phyloP scores from a whole-genome alignment of 768 basidiomycete species.

The Podaxis pistillaris region DNA sequence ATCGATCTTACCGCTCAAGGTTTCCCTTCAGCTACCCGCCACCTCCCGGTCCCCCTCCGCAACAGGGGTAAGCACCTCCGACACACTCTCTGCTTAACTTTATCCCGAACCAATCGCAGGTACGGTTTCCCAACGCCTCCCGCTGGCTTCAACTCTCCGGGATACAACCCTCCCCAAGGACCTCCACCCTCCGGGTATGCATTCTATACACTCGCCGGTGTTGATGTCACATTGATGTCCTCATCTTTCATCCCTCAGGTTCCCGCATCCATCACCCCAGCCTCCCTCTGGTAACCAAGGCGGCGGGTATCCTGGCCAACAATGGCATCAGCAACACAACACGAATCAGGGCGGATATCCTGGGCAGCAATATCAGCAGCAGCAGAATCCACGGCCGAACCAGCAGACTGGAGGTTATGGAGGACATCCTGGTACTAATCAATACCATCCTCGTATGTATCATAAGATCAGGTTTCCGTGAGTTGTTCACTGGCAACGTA shows the following conservation, averaged over 20 bases:
- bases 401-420: constrained; percentile 11
- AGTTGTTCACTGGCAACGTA: constrained; percentile 15
- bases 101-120: constrained; percentile 1
- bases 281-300: constrained; percentile 16
- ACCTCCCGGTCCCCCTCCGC: constrained; percentile 14
- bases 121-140: constrained; percentile 13
- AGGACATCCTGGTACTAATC: constrained; percentile 17
- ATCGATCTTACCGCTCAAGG: not conserved
- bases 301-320: constrained; percentile 17
- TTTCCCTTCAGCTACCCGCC: constrained; percentile 18
- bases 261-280: not conserved
- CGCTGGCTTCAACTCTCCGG: constrained; percentile 8
- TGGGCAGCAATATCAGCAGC: constrained; percentile 41
- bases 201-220: constrained; percentile 2
- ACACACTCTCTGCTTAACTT: not conserved
- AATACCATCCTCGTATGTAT: constrained; percentile 22
- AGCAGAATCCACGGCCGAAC: constrained; percentile 14
- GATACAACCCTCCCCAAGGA: constrained; percentile 14
- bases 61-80: constrained; percentile 3
- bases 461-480: not conserved
- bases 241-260: not conserved
- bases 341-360: constrained; percentile 37
- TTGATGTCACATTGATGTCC: not conserved
- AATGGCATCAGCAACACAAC: constrained; percentile 18
- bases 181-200: constrained; percentile 30